Percentiles rank a stretch among this genome's conserved stretches.
These are phyloP conservation scores for Scedosporium minutisporum DNA, from an alignment of 2,329 filamentous ascomycete genomes.

Conservation along the genomic window DNA sequence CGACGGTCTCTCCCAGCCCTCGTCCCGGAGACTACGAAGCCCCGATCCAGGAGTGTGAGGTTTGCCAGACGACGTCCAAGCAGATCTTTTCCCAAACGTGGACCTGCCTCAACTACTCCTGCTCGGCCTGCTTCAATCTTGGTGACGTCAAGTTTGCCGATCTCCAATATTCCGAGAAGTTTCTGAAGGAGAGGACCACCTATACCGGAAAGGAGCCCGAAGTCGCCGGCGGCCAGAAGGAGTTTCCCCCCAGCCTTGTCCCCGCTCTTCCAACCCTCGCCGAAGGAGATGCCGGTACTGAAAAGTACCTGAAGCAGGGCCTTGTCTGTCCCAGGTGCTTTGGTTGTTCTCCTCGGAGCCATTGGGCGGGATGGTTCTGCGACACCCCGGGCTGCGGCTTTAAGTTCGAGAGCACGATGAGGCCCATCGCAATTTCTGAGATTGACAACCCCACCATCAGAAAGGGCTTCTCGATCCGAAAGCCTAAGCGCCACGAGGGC, in stretches of 20 bases:
- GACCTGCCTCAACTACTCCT: conserved; percentile 19
- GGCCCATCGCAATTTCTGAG: conserved; percentile 11
- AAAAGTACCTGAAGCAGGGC: conserved; percentile 46
- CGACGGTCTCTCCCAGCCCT: conserved; percentile 15
- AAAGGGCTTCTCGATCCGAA: conserved; percentile 5
- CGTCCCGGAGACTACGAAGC: conserved; percentile 21
- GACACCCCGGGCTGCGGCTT: conserved; percentile 40
- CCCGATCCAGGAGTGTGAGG: conserved; percentile 20
- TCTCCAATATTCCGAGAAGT: conserved; percentile 44
- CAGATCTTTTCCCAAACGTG: conserved; percentile 21
- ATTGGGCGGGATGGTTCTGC: conserved; percentile 56
- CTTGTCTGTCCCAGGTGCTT: conserved; percentile 57
- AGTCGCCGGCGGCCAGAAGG: neutral
- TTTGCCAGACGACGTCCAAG: conserved; percentile 29
- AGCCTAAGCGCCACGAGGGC: neutral
- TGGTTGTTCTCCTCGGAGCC: conserved; percentile 48
- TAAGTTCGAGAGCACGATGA: conserved; percentile 21
- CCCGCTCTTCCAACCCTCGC: conserved; percentile 26
- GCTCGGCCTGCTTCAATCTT: conserved; percentile 23
- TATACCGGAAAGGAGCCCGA: conserved; percentile 19
- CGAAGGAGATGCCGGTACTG: conserved; percentile 31
- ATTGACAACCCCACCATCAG: conserved; percentile 10
- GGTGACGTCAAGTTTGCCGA: conserved; percentile 14
- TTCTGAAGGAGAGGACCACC: conserved; percentile 42
- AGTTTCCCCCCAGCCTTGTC: conserved; percentile 16